Evolutionary conservation across 805 yeast species (phyloP).

Genomic region (Yarrowia bubula): DNA sequence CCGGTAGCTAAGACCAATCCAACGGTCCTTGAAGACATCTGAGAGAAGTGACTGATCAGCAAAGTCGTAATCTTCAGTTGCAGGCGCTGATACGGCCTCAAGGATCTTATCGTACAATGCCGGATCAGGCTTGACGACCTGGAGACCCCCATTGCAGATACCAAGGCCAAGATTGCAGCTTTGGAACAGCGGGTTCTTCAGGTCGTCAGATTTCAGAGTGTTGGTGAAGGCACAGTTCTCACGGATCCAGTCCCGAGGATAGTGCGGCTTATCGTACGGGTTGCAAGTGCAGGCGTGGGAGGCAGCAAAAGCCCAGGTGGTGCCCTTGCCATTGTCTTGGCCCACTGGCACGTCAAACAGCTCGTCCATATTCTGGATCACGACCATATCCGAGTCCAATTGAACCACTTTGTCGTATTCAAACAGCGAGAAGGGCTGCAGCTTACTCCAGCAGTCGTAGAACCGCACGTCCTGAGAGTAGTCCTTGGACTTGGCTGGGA

Average conservation of each 20-base stretch:
- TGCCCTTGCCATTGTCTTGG: conserved; percentile 31
- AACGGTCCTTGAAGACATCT: conserved; percentile 50
- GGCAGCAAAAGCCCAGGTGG: conserved; percentile 50
- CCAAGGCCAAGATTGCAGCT: conserved; percentile 42
- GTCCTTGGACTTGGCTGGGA: conserved; percentile 47
- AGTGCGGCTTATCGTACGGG: conserved; percentile 52
- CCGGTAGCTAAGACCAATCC: conserved; percentile 53
- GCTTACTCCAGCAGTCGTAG: conserved; percentile 61
- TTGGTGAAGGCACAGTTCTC: conserved; percentile 53
- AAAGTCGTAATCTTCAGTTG: conserved; percentile 48
- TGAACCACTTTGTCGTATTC: conserved; percentile 56
- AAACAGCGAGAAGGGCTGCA: conserved; percentile 52
- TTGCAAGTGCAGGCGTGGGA: conserved; percentile 63
- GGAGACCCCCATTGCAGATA: conserved; percentile 60
- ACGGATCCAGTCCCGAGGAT: conserved; percentile 53
- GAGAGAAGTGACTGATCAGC: conserved; percentile 59
- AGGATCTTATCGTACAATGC: conserved; percentile 45
- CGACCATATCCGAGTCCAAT: conserved; percentile 61
- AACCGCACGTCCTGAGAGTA: conserved; percentile 53
- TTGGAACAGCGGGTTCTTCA: conserved; percentile 45
- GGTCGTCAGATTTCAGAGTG: conserved; percentile 35
- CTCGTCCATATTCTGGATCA: conserved; percentile 58
- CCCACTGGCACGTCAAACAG: conserved; percentile 49
- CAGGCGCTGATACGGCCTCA: conserved; percentile 43
- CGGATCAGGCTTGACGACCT: conserved; percentile 48